A percentile compares a stretch with the other conserved stretches of the same genome.
Conservation (phyloP, 139 green algal genomes). For the Chlorokybus atmophyticus region DNA sequence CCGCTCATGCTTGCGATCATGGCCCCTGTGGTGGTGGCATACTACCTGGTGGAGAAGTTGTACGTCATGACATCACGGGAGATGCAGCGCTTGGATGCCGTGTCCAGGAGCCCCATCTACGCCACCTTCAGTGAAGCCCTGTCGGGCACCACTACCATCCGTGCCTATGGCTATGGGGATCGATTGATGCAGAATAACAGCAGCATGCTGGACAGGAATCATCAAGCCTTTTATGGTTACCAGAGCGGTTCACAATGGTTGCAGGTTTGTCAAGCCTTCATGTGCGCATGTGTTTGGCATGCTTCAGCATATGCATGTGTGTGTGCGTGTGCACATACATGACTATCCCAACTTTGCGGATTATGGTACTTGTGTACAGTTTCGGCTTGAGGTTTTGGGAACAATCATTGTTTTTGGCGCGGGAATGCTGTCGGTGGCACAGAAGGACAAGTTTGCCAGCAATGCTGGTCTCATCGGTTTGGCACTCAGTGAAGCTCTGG, state of each 20-base stretch:
- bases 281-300: no score
- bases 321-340: no score
- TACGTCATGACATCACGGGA: slow-evolving; percentile 42
- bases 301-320: no score
- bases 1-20: slow-evolving; percentile 9
- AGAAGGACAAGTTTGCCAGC: background rate
- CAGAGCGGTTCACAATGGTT: slow-evolving; percentile 65
- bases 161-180: slow-evolving; percentile 47
- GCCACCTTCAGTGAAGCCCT: slow-evolving; percentile 35
- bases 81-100: slow-evolving; percentile 70
- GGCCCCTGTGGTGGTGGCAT: slow-evolving; percentile 7
- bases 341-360: no score
- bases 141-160: slow-evolving; percentile 66
- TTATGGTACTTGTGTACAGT: no score
- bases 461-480: slow-evolving; percentile 1
- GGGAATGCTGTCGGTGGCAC: background rate
- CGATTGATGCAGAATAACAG: slow-evolving; percentile 18
- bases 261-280: no score
- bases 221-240: slow-evolving; percentile 60
- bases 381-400: background rate
- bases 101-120: slow-evolving; percentile 64
- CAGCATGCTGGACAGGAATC: slow-evolving; percentile 45
- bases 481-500: slow-evolving; percentile 5
- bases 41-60: slow-evolving; percentile 15
- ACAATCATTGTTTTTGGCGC: background rate